Evolutionary conservation across 78 protist genomes (phyloP), one percentile per base, ranked within the genome.

Genomic region (Planoprotostelium fungivorum): DNA sequence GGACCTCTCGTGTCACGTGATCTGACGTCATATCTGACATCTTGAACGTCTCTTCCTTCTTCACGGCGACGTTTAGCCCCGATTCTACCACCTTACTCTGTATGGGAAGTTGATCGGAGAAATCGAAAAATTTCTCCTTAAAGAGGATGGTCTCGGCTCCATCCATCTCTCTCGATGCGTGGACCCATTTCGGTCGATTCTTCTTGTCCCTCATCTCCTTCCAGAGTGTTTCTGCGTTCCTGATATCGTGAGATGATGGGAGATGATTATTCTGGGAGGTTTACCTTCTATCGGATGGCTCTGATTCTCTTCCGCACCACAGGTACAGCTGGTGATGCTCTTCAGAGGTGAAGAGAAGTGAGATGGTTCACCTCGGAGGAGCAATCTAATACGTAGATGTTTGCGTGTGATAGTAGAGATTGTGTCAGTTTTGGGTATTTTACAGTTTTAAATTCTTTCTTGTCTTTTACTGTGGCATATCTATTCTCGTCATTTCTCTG

Each of bases 61-160:
- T 51, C 16, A 5, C 73, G 31, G 73, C 73, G 31, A 51, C 73
- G 16, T 51, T 51, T 51, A 16, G 5, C 73, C 73, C 73, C 73
- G 73, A 5, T 16, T 51, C 73, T 16, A 51, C 73, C 31, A 51
- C 16, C 16, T 51, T 51, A 16, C 31, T 51, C 73, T 51, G 73
- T 51, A 51, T 51, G 73, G 73, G 73, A 5, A 51, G 16, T 5
- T 51, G 31, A 51, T 51, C 73, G 31, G 5, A 25, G 73, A 51
- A 51, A 16, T 51, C 16, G 31, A 5, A 51, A 16, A 51, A 51
- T 16, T 51, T 51, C 16, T 51, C 73, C 16, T 51, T 51, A 16
- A 51, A 51, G 73, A 51, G 73, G 73, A 51, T 51, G 73, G 73
- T 51, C 73, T 51, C 73, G 73, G 73, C 73, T 25, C 73, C 73